Evolutionary conservation across 192 early-diverging fungal genomes (phyloP).

Genomic region (Mortierella alpina): DNA sequence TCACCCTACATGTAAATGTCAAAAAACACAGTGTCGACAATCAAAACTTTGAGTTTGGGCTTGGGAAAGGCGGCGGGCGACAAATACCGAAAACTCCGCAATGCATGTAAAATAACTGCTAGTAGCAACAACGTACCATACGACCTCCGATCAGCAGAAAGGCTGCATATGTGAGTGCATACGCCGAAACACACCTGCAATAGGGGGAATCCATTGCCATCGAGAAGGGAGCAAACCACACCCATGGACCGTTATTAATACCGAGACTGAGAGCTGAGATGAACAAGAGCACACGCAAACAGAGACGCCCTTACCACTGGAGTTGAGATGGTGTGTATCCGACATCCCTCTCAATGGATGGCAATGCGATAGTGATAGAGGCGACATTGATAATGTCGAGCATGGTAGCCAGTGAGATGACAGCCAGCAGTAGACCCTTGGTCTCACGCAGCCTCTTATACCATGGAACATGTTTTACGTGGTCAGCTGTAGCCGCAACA

Average conservation of each 20-base stretch:
- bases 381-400: slow-evolving; percentile 44
- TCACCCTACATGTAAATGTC: slow-evolving; percentile 18
- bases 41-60: background rate
- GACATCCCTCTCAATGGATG: slow-evolving; percentile 27
- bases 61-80: background rate
- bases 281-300: background rate
- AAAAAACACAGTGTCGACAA: background rate
- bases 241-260: background rate
- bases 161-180: slow-evolving; percentile 24
- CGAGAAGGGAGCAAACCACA: background rate
- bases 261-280: background rate
- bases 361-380: slow-evolving; percentile 32
- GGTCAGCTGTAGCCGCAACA: too few species aligned
- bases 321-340: slow-evolving; percentile 22
- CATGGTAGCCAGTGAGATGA: slow-evolving; percentile 29
- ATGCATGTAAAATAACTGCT: too few species aligned
- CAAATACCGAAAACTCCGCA: background rate
- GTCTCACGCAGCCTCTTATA: slow-evolving; percentile 22
- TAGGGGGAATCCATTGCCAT: background rate
- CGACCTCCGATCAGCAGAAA: slow-evolving; percentile 26
- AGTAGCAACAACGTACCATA: slow-evolving; percentile 10
- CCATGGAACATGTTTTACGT: slow-evolving; percentile 9
- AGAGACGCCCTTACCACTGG: slow-evolving; percentile 17
- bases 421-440: slow-evolving; percentile 23
- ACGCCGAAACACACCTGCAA: slow-evolving; percentile 20